phyloP scores from a whole-genome alignment of 495 filamentous ascomycete species.

The Penicillium ochrochloron region DNA sequence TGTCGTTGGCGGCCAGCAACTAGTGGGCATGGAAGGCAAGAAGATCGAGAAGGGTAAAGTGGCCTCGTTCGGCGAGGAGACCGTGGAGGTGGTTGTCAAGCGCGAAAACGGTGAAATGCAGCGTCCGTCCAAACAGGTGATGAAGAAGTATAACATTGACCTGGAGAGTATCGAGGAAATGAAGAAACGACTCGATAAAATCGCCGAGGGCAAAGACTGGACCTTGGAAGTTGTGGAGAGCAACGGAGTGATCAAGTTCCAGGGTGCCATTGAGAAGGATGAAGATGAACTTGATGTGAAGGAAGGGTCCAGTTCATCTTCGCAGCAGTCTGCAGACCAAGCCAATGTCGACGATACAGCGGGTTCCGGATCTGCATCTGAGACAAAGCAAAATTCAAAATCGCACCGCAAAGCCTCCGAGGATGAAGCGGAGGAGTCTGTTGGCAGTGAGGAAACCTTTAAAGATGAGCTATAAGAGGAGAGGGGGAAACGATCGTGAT shows the following conservation, averaged over 20 bases:
- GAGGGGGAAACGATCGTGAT: background rate
- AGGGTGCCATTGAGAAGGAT: conserved; percentile 42
- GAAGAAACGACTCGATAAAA: conserved; percentile 55
- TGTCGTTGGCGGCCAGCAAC: conserved; percentile 59
- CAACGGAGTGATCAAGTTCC: conserved; percentile 56
- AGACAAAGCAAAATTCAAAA: conserved; percentile 25
- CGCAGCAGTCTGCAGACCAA: conserved; percentile 40
- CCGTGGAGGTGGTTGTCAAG: conserved; percentile 58
- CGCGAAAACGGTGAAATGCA: conserved; percentile 60
- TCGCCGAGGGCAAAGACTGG: conserved; percentile 52
- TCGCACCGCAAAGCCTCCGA: conserved; percentile 14
- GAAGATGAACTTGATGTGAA: conserved; percentile 28
- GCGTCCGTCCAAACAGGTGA: conserved; percentile 59
- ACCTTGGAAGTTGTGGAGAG: conserved; percentile 50
- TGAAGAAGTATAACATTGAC: conserved; percentile 73
- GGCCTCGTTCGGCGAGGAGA: conserved; percentile 44
- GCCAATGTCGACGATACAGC: conserved; percentile 7
- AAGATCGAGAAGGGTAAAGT: conserved; percentile 58
- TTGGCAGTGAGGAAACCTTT: conserved; percentile 57
- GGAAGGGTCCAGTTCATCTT: conserved; percentile 23
- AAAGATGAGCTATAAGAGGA: conserved; percentile 59
- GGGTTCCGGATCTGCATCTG: conserved; percentile 14
- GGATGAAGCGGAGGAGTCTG: conserved; percentile 26
- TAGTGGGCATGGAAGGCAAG: conserved; percentile 61
- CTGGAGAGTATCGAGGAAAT: conserved; percentile 68